Conservation (phyloP, 306 rosid species). For the Lagenaria siceraria region DNA sequence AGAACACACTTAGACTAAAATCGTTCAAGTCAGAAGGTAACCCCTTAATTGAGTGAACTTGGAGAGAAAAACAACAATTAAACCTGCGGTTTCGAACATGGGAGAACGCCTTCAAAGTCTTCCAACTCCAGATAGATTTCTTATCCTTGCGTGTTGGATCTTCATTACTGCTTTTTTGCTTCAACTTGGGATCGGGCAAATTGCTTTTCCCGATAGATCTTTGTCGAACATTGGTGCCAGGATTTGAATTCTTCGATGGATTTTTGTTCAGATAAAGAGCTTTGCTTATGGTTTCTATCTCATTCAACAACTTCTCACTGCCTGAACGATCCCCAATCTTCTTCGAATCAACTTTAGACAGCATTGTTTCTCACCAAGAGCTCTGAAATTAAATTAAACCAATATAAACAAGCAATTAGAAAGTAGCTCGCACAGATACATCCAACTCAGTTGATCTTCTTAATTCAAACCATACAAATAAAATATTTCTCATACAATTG, state of each 20-base stretch:
- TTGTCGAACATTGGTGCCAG: constrained; percentile 15
- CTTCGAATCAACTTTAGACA: constrained; percentile 40
- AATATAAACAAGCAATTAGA: constrained; percentile 7
- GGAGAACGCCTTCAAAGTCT: constrained; percentile 49
- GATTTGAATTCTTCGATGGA: constrained; percentile 22
- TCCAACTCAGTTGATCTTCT: not conserved
- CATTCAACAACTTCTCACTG: constrained; percentile 38
- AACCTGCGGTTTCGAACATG: constrained; percentile 47
- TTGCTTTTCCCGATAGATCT: constrained; percentile 24
- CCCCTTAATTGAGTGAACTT: constrained; percentile 64
- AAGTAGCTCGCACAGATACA: constrained; percentile 4
- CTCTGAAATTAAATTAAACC: not conserved
- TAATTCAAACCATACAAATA: not conserved
- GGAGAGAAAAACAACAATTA: constrained; percentile 66
- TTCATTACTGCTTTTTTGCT: constrained; percentile 23
- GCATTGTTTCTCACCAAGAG: constrained; percentile 24
- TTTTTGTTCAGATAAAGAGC: constrained; percentile 29
- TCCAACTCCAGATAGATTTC: constrained; percentile 86
- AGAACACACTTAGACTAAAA: constrained; percentile 50
- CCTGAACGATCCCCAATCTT: constrained; percentile 48
- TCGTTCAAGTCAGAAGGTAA: constrained; percentile 40
- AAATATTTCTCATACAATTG: not conserved
- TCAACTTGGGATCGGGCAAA: constrained; percentile 27
- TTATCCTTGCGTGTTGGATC: constrained; percentile 51
- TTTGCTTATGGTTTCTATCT: constrained; percentile 51